Evolutionary conservation across 202 grass and related monocot species (phyloP).

Genomic region (Dendrocalamus latiflorus): DNA sequence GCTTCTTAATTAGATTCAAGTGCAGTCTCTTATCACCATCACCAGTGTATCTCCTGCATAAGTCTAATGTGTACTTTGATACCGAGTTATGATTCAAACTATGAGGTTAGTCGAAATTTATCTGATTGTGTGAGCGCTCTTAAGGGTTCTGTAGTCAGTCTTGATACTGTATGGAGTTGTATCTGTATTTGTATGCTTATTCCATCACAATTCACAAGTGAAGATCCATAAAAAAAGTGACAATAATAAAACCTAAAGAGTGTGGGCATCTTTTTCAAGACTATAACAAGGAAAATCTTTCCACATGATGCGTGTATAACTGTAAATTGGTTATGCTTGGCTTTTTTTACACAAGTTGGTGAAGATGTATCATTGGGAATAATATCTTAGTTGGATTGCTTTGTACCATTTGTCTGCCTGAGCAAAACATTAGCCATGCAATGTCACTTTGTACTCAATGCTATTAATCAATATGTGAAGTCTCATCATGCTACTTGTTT

Average conservation of each 20-base stretch:
- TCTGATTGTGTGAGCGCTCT: neutral
- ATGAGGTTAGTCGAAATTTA: neutral
- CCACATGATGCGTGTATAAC: conserved; percentile 11
- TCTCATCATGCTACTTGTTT: too few relatives aligned
- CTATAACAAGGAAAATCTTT: neutral
- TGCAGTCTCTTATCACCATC: too few relatives aligned
- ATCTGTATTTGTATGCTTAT: neutral
- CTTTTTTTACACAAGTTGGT: conserved; percentile 10
- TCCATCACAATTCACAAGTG: neutral
- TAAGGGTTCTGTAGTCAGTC: neutral
- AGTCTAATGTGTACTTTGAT: neutral
- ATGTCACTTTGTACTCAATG: too few relatives aligned
- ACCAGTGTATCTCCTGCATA: neutral
- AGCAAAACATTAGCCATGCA: too few relatives aligned
- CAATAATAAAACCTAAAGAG: neutral
- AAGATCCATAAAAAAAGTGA: neutral
- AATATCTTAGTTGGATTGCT: too few relatives aligned
- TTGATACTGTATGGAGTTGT: neutral
- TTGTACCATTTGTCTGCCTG: too few relatives aligned
- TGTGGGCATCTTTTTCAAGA: neutral
- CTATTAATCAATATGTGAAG: too few relatives aligned
- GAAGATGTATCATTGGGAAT: conserved; percentile 19
- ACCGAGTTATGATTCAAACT: neutral
- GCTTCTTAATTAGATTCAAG: too few relatives aligned
- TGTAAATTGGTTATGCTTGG: conserved; percentile 18